Evolutionary conservation across 305 asterid genomes (phyloP).

Genomic region (Plantago rigida): DNA sequence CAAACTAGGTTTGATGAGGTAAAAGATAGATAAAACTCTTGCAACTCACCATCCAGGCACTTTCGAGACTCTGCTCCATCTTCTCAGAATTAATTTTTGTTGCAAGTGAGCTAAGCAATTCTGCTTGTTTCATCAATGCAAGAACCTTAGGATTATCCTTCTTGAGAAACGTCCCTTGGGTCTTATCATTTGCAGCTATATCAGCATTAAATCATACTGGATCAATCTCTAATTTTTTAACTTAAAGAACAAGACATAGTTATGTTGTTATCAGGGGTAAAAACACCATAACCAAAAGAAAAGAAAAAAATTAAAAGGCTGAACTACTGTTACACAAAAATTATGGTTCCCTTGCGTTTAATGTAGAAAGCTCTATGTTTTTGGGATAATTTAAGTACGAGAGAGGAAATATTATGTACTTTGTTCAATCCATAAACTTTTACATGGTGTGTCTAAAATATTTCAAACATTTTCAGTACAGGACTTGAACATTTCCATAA

Average conservation of each 20-base stretch:
- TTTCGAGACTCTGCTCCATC: constrained; percentile 75
- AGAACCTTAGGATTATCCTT: constrained; percentile 83
- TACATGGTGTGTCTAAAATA: not conserved
- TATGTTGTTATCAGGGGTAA: not conserved
- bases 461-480: not conserved
- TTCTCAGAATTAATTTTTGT: constrained; percentile 68
- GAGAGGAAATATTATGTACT: not conserved
- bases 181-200: constrained; percentile 47
- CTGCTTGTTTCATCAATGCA: constrained; percentile 97
- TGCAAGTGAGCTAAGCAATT: constrained; percentile 85
- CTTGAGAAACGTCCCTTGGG: constrained; percentile 66
- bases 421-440: not conserved
- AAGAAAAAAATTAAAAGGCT: not conserved
- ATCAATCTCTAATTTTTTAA: constrained; percentile 12
- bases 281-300: too few relatives aligned
- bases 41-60: constrained; percentile 70
- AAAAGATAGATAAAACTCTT: constrained; percentile 15
- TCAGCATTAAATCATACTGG: constrained; percentile 7
- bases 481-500: not conserved
- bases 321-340: not conserved
- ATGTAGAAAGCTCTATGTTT: not conserved
- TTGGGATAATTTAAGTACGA: not conserved
- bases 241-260: not conserved
- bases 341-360: not conserved
- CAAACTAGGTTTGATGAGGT: constrained; percentile 7